phyloP scores from a whole-genome alignment of 371 early-diverging fungal genomes.

The Amoeboaphelidium occidentale region DNA sequence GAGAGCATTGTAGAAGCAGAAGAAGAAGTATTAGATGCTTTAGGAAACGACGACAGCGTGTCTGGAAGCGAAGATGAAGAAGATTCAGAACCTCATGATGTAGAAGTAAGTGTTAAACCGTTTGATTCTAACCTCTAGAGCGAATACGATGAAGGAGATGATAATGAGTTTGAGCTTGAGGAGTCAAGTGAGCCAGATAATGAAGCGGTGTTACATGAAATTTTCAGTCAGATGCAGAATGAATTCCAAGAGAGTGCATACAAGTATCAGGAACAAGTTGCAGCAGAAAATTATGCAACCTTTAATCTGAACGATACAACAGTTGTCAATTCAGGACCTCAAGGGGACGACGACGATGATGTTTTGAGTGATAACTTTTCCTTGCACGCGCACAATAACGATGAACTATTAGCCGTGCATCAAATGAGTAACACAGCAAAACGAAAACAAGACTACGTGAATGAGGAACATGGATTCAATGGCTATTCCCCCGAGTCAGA shows the following conservation, averaged over 20 bases:
- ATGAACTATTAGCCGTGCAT: no score
- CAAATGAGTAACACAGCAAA: no score
- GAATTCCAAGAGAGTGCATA: constrained; percentile 11
- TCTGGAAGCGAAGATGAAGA: constrained; percentile 7
- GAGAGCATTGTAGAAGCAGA: neutral
- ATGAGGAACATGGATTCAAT: constrained; percentile 7
- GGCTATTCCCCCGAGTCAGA: neutral
- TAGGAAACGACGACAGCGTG: constrained; percentile 18
- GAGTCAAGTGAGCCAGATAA: constrained; percentile 10
- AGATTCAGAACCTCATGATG: neutral
- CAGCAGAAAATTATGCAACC: constrained; percentile 33
- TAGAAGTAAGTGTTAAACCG: neutral
- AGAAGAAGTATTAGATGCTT: neutral
- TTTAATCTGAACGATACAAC: constrained; percentile 27
- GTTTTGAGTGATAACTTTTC: no score
- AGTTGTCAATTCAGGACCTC: no score
- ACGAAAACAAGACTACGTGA: no score
- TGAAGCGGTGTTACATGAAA: constrained; percentile 13
- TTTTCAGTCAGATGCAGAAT: constrained; percentile 9
- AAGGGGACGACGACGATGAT: no score
- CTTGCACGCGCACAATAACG: no score
- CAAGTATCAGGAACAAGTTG: constrained; percentile 5
- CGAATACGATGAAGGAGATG: constrained; percentile 1
- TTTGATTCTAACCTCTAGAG: neutral
- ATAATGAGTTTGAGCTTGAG: constrained; percentile 3